Evolutionary conservation across 192 early-diverging fungal genomes (phyloP).

Genomic region (Chytriomyces confervae): DNA sequence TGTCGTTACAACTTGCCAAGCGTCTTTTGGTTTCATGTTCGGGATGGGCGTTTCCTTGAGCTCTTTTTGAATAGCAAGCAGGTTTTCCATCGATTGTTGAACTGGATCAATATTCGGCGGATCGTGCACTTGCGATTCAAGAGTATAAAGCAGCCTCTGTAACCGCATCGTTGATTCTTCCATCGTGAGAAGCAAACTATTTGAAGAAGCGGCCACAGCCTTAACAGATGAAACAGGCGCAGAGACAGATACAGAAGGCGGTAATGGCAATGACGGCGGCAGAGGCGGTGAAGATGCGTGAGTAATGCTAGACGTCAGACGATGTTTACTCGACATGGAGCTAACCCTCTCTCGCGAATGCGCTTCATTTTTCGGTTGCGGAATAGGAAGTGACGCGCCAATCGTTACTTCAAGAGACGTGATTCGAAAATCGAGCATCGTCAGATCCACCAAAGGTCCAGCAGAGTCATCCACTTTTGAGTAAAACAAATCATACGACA

Average conservation of each 20-base stretch:
- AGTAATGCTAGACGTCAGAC: not conserved
- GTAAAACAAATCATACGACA: constrained; percentile 2
- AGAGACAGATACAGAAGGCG: not conserved
- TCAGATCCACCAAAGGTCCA: not conserved
- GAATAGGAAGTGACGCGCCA: constrained; percentile 5
- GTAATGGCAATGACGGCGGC: not conserved
- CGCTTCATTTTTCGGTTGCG: not conserved
- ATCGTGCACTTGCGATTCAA: not conserved
- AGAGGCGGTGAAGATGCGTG: not conserved
- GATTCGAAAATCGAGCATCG: constrained; percentile 1
- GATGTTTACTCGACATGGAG: not conserved
- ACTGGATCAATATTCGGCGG: not conserved
- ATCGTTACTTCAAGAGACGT: not conserved
- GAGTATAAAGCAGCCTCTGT: not conserved
- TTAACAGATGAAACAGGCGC: too few species aligned
- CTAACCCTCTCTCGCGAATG: not conserved
- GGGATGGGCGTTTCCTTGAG: not conserved
- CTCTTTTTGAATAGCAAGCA: not conserved
- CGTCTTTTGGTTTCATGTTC: not conserved
- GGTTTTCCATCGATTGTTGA: not conserved
- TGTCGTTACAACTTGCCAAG: constrained; percentile 9
- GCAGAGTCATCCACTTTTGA: not conserved
- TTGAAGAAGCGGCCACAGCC: not conserved
- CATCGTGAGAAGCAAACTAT: not conserved
- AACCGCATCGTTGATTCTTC: constrained; percentile 2